These are phyloP conservation scores for Pelargonium fulgidum DNA, from an alignment of 441 rosid species.

Conservation along the genomic window DNA sequence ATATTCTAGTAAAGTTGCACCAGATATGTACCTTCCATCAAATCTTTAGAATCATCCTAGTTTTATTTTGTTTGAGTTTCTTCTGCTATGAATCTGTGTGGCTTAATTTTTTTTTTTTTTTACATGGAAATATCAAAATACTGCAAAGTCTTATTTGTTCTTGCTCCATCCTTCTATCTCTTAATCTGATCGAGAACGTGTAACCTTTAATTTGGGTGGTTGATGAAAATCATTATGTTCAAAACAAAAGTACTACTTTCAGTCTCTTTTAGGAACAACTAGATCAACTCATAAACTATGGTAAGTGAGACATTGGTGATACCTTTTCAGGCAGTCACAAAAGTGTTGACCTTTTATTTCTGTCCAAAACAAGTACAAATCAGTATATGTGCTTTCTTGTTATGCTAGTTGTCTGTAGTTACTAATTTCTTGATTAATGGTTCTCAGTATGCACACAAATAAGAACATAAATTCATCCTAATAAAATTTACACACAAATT, in stretches of 20 bases:
- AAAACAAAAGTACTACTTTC: neutral
- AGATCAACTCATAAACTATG: neutral
- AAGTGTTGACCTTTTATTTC: neutral
- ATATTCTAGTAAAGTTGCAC: neutral
- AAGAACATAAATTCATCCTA: neutral
- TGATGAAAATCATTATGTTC: neutral
- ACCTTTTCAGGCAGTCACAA: neutral
- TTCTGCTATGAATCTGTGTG: neutral
- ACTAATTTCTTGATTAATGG: neutral
- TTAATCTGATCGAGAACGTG: neutral
- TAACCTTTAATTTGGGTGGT: neutral
- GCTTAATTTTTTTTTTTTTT: neutral
- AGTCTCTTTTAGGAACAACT: neutral
- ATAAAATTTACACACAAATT: neutral
- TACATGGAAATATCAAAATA: neutral
- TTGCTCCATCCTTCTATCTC: neutral
- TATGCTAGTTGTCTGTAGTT: neutral
- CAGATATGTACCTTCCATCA: neutral
- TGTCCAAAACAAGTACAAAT: neutral
- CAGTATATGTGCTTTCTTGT: neutral
- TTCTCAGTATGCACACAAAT: neutral
- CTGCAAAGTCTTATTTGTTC: neutral
- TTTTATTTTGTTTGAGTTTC: neutral
- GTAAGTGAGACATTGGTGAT: too few species aligned
- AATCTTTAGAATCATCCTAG: slow-evolving; percentile 1